Evolutionary conservation across 108 stramenopile genomes (phyloP), one percentile per base, ranked within the genome.

Genomic region (Halocafeteria seosinensis): DNA sequence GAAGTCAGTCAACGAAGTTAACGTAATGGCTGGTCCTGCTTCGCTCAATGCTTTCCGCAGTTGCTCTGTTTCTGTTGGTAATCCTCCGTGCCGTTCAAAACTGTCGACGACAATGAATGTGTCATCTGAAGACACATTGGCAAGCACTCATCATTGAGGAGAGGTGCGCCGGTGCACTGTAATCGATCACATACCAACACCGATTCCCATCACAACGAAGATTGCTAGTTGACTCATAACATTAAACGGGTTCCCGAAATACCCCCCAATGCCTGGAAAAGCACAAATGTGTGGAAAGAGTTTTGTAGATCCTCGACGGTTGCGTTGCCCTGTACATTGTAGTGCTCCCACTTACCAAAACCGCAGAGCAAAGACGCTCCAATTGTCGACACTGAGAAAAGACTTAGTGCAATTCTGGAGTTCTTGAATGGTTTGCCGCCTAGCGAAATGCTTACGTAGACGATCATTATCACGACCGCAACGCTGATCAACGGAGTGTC

Each of bases 1-100:
- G 13, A 70, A 50, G 34, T 73, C 71, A 27, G 64, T 67, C 32
- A 69, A 50, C 17, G 73, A 62, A 23, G 73, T 68, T 33, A 66
- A 66, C 12, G 72, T 68, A 37, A 72, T 73, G 62, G 73, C 65
- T 23, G 71, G 71, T 2, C 67, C 70, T 31, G 65, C 72, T 64
- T 71, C 58, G 0, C 38, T 28, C 28, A 59, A 33, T 21, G 68
- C 53, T 5, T 28, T 31, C 32, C 32, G 53, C 53, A 55, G 8
- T 5, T 11, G 53, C 11, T 5, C 30, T 5, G 29, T 28, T 31
- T 31, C 8, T 55, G 9, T 5, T 8, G 53, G 37, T 3, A 17
- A 34, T 0, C 29, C 26, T 0, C 21, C 37, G 3, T 36, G 25
- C 26, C 65, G 65, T 6, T 58, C 55, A 11, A 62, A 69, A 1